Evolutionary conservation across 2,329 filamentous ascomycete genomes (phyloP), one percentile per base, ranked within the genome.

Genomic region (Cordyceps cicadae): DNA sequence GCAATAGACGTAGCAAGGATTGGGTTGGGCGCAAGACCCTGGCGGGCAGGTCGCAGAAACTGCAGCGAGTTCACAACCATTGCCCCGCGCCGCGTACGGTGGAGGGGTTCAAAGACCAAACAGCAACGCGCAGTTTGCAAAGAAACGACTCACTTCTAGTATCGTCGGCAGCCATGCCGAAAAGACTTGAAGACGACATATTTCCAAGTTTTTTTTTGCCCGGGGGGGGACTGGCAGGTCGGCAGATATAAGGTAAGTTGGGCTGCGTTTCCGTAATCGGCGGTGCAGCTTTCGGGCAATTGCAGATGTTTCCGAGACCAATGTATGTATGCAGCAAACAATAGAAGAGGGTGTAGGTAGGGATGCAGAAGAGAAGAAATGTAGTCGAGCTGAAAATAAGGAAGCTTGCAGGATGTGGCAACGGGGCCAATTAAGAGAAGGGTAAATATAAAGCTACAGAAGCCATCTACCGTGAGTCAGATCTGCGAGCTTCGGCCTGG

Each of bases 91-190:
- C 17, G 41, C 19, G 8, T 17, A 15, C 15, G 41, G 17, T 29
- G 29, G 29, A 29, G 39, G 37, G 9, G 24, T 26, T 11, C 48
- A 29, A 41, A 53, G 45, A 45, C 24, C 56, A 14, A 48, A 46
- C n/a, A 26, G 1, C n/a, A 34, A 46, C n/a, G 43, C 26, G 43
- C 26, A 26, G 48, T 12, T 5, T 46, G 43, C 21, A 48, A 48
- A 48, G 24, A 48, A 12, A 7, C 15, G 15, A 72, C 74, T 74
- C 55, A 76, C 74, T 70, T 72, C 74, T 71, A 57, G 73, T 75
- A 63, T 81, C 78, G 69, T 81, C 79, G 55, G 77, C 74, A 63
- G 72, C 71, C 62, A 76, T 71, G 59, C 75, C 71, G 60, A 70
- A 68, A 68, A 75, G 73, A 54, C 77, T 72, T 63, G 73, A 66